phyloP scores from a whole-genome alignment of 768 basidiomycete species.

The Lactifluus echinatus region DNA sequence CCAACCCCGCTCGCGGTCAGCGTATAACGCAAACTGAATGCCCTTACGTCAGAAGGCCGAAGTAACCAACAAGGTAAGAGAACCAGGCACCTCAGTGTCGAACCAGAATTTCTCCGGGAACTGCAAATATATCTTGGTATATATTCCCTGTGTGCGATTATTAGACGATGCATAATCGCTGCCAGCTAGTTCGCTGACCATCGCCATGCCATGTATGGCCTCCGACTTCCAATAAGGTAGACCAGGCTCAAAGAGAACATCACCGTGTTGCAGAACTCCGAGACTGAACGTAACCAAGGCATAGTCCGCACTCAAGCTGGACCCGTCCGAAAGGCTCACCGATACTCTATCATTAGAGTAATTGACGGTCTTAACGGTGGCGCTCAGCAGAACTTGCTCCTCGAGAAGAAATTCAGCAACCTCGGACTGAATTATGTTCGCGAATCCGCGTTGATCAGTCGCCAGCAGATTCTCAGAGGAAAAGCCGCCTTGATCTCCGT shows the following conservation, averaged over 20 bases:
- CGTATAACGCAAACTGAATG: constrained; percentile 47
- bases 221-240: constrained; percentile 57
- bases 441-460: constrained; percentile 58
- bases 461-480: constrained; percentile 44
- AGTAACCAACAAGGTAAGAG: neutral
- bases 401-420: constrained; percentile 45
- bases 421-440: constrained; percentile 45
- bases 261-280: constrained; percentile 58
- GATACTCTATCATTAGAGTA: constrained; percentile 39
- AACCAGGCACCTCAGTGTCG: constrained; percentile 32
- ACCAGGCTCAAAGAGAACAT: constrained; percentile 46
- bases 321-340: constrained; percentile 39
- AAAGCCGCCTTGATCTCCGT: constrained; percentile 46
- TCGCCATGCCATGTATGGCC: constrained; percentile 51
- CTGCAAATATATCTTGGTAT: constrained; percentile 61
- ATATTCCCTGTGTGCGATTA: constrained; percentile 35
- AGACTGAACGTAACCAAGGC: constrained; percentile 61
- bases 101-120: constrained; percentile 58
- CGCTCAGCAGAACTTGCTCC: constrained; percentile 40
- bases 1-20: constrained; percentile 46
- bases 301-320: constrained; percentile 42
- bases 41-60: neutral
- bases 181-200: constrained; percentile 32
- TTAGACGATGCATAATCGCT: neutral
- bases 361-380: constrained; percentile 40